These are phyloP conservation scores for Tephrocybe sp. DNA, from an alignment of 768 basidiomycete species.

Conservation along the genomic window DNA sequence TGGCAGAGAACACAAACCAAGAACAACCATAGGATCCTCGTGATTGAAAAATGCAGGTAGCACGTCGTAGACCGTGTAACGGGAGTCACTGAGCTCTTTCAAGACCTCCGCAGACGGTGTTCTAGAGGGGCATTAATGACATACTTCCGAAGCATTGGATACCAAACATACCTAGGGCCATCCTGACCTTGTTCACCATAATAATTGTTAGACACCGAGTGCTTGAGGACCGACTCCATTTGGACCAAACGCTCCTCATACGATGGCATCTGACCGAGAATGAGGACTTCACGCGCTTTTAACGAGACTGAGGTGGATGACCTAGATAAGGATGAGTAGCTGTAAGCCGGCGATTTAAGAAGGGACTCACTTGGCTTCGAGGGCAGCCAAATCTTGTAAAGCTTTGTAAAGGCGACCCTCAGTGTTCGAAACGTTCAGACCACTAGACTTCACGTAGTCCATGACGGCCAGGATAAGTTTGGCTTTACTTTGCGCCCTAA, in stretches of 20 bases:
- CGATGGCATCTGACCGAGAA: slow-evolving; percentile 94
- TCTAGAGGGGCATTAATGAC: slow-evolving; percentile 35
- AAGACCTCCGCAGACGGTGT: slow-evolving; percentile 84
- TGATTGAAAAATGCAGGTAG: slow-evolving; percentile 94
- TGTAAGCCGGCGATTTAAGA: neutral
- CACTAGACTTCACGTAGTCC: slow-evolving; percentile 84
- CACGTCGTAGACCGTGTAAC: slow-evolving; percentile 96
- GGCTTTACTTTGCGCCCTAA: slow-evolving; percentile 91
- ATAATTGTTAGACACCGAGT: slow-evolving; percentile 80
- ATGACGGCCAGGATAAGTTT: slow-evolving; percentile 84
- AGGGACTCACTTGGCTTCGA: slow-evolving; percentile 78
- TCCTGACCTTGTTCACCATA: slow-evolving; percentile 78
- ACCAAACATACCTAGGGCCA: slow-evolving; percentile 50
- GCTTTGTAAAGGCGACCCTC: slow-evolving; percentile 76
- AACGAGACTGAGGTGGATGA: slow-evolving; percentile 90
- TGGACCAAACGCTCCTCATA: slow-evolving; percentile 92
- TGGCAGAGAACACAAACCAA: slow-evolving; percentile 50
- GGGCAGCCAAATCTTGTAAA: slow-evolving; percentile 74
- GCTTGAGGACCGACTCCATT: slow-evolving; percentile 91
- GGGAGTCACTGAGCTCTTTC: slow-evolving; percentile 91
- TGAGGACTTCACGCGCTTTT: slow-evolving; percentile 96
- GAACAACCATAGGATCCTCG: slow-evolving; percentile 75
- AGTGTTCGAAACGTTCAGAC: slow-evolving; percentile 68
- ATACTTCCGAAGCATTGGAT: neutral
- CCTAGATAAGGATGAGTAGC: slow-evolving; percentile 32